Conservation (phyloP, 352 stramenopile genomes). For the Globisporangium abappressorium region DNA sequence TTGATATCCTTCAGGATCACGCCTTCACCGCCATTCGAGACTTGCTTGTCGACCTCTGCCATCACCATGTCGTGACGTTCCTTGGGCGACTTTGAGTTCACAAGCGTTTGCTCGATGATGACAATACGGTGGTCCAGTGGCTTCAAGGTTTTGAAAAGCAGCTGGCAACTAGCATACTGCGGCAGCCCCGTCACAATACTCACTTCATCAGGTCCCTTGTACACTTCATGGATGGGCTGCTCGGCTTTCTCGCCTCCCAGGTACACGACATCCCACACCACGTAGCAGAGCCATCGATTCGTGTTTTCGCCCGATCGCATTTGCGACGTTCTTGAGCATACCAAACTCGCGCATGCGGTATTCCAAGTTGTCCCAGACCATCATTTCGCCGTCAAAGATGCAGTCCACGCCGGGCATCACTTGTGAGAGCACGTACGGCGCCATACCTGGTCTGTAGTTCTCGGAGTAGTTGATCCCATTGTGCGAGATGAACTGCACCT, state of each 20-base stretch:
- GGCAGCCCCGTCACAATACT: slow-evolving; percentile 75
- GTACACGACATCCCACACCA: slow-evolving; percentile 85
- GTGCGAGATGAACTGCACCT: slow-evolving; percentile 81
- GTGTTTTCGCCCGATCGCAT: slow-evolving; percentile 46
- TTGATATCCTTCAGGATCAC: slow-evolving; percentile 86
- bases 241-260: slow-evolving; percentile 46
- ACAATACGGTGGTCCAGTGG: slow-evolving; percentile 71
- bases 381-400: slow-evolving; percentile 87
- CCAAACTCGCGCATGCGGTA: slow-evolving; percentile 77
- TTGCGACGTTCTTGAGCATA: slow-evolving; percentile 77
- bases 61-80: slow-evolving; percentile 80
- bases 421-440: slow-evolving; percentile 61
- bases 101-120: slow-evolving; percentile 78
- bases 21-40: slow-evolving; percentile 75
- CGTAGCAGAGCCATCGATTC: slow-evolving; percentile 78
- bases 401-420: slow-evolving; percentile 55
- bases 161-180: slow-evolving; percentile 47
- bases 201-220: slow-evolving; percentile 49
- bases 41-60: slow-evolving; percentile 69
- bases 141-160: slow-evolving; percentile 66
- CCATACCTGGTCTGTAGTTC: slow-evolving; percentile 57
- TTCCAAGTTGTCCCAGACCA: slow-evolving; percentile 85
- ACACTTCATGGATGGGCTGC: slow-evolving; percentile 61
- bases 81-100: slow-evolving; percentile 70
- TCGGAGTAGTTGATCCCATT: slow-evolving; percentile 86